These are phyloP conservation scores for Juglanconis sp. DNA, from an alignment of 2,329 filamentous ascomycete genomes.

Conservation along the genomic window DNA sequence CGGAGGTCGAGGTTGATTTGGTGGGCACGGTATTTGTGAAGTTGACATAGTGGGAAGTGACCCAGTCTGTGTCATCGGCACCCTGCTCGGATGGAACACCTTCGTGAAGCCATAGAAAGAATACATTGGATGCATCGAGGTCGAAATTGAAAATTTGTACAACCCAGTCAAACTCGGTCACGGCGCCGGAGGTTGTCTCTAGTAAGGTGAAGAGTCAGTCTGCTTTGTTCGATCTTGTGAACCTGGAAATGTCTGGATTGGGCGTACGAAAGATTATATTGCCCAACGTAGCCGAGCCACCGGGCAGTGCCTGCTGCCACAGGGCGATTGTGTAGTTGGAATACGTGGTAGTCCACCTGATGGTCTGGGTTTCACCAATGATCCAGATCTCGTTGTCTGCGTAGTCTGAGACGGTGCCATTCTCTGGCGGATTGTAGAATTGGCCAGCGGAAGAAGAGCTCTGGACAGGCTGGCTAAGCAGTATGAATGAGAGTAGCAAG, in stretches of 20 bases:
- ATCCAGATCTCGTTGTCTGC: neutral
- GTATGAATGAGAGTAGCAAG: too few species aligned
- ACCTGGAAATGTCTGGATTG: neutral
- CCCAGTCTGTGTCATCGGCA: neutral
- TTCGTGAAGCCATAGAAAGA: neutral
- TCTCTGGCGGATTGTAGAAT: neutral
- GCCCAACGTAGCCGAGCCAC: conserved; percentile 14
- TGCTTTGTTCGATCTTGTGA: neutral
- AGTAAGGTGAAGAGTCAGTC: neutral
- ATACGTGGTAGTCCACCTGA: conserved; percentile 23
- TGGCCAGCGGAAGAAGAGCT: neutral
- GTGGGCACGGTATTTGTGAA: neutral
- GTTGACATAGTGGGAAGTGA: neutral
- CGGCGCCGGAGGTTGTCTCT: conserved; percentile 14
- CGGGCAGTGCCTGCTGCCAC: conserved; percentile 21
- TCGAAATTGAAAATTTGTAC: conserved; percentile 1
- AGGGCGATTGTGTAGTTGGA: conserved; percentile 24
- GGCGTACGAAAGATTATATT: conserved; percentile 18
- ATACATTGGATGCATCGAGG: neutral
- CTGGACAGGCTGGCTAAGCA: neutral
- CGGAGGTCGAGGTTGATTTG: too few species aligned
- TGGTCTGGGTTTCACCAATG: conserved; percentile 15
- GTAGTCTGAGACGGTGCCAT: neutral
- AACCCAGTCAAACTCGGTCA: conserved; percentile 1
- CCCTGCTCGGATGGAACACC: neutral